A percentile compares a stretch with the other conserved stretches of the same genome.
These are phyloP conservation scores for Aspergillus awamori DNA, from an alignment of 2,329 filamentous ascomycete species.

Conservation along the genomic window DNA sequence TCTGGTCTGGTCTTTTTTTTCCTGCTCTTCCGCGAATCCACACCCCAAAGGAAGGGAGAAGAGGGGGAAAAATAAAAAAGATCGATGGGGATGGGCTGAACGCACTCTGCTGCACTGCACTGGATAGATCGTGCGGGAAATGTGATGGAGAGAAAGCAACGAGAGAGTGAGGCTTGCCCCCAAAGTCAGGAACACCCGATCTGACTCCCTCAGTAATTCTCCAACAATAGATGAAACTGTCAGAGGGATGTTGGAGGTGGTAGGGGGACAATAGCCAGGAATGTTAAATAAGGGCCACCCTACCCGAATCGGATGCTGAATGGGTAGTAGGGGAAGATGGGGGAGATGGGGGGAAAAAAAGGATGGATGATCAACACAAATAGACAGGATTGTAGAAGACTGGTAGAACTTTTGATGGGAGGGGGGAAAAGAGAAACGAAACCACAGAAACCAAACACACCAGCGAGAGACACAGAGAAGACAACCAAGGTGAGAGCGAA, in stretches of 20 bases:
- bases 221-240: conserved; percentile 1
- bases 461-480: conserved; percentile 6
- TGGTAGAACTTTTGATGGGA: neutral
- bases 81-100: neutral
- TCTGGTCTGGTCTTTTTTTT: conserved; percentile 7
- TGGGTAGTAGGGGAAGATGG: neutral
- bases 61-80: neutral
- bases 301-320: neutral
- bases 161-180: neutral
- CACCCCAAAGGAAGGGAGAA: neutral
- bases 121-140: conserved; percentile 20
- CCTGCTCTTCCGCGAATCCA: conserved; percentile 16
- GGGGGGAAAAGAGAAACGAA: conserved; percentile 8
- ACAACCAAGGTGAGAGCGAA: conserved; percentile 11
- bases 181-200: neutral
- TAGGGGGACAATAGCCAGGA: neutral
- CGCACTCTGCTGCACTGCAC: conserved; percentile 4
- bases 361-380: neutral
- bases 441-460: neutral
- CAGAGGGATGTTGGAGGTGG: neutral
- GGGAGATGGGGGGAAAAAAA: no score
- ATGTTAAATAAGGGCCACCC: neutral
- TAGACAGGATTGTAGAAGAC: neutral
- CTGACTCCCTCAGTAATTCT: neutral
- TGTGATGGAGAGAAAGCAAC: conserved; percentile 10